Conservation (phyloP, 2,329 filamentous ascomycete genomes). For the Sarocladiaceae sp. region DNA sequence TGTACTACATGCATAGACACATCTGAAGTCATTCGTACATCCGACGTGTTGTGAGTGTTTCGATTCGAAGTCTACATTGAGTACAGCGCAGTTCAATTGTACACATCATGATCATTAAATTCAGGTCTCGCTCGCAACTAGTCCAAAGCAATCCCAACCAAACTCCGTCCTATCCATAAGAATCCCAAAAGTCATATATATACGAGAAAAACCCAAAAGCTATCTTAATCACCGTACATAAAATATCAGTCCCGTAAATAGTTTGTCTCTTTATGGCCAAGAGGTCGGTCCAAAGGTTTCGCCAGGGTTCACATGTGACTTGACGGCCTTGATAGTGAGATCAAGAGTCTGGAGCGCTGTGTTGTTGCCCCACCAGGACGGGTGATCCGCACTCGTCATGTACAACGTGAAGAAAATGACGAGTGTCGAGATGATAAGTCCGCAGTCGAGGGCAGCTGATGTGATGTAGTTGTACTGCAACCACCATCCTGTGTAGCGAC, state of each 20-base stretch:
- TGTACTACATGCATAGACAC: no score
- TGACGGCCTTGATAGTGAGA: slow-evolving; percentile 37
- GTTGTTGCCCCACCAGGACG: slow-evolving; percentile 61
- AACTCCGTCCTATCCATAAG: background rate
- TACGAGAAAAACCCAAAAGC: slow-evolving; percentile 4
- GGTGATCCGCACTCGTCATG: slow-evolving; percentile 50
- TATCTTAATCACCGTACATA: background rate
- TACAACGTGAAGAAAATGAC: slow-evolving; percentile 67
- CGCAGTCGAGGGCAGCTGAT: slow-evolving; percentile 66
- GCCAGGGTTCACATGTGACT: slow-evolving; percentile 34
- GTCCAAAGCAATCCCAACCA: background rate
- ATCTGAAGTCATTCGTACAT: no score
- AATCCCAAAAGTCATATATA: background rate
- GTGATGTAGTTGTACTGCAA: slow-evolving; percentile 74
- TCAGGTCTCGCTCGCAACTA: slow-evolving; percentile 3
- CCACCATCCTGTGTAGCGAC: slow-evolving; percentile 69
- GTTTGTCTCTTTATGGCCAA: slow-evolving; percentile 36
- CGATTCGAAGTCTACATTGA: no score
- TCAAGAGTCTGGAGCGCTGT: slow-evolving; percentile 44
- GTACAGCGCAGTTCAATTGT: background rate
- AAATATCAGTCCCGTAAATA: background rate
- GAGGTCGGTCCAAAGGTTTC: slow-evolving; percentile 47
- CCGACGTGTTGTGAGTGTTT: no score
- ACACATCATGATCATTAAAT: slow-evolving; percentile 7
- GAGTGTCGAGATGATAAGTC: slow-evolving; percentile 61